Conservation (phyloP, 352 stramenopile species). For the Phytophthora agathidicida region DNA sequence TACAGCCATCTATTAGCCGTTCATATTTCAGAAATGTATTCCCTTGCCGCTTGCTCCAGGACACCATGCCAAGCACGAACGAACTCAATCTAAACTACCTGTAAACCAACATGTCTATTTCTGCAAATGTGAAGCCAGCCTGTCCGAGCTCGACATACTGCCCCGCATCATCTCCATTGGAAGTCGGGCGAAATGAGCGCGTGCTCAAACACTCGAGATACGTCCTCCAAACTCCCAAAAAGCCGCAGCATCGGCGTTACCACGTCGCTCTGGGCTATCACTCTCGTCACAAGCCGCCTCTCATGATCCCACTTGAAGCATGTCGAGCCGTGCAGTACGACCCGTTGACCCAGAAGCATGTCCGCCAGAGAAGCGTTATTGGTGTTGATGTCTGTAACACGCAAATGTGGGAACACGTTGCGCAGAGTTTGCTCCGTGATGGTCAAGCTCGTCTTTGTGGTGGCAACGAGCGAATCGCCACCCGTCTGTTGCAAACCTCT, state of each 20-base stretch:
- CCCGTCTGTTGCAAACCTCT: too few species aligned
- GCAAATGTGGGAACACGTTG: slow-evolving; percentile 5
- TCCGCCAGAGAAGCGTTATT: background rate
- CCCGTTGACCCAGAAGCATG: background rate
- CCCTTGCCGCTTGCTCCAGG: too few species aligned
- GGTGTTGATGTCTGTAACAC: background rate
- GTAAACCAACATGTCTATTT: too few species aligned
- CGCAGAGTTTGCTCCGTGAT: background rate
- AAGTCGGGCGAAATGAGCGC: background rate
- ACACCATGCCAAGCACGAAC: too few species aligned
- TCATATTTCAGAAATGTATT: too few species aligned
- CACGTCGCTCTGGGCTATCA: background rate
- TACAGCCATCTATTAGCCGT: too few species aligned
- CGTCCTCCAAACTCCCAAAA: background rate
- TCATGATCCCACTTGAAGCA: background rate
- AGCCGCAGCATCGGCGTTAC: background rate
- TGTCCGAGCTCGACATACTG: too few species aligned
- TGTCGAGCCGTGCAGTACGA: background rate
- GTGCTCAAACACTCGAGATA: background rate
- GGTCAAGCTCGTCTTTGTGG: background rate
- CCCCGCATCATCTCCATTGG: slow-evolving; percentile 7
- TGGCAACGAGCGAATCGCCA: background rate
- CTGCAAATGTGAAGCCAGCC: too few species aligned
- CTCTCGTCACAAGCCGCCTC: background rate
- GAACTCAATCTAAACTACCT: too few species aligned